These are phyloP conservation scores for Fragosphaeria purpurea DNA, from an alignment of 2,329 filamentous ascomycete species.

Conservation along the genomic window DNA sequence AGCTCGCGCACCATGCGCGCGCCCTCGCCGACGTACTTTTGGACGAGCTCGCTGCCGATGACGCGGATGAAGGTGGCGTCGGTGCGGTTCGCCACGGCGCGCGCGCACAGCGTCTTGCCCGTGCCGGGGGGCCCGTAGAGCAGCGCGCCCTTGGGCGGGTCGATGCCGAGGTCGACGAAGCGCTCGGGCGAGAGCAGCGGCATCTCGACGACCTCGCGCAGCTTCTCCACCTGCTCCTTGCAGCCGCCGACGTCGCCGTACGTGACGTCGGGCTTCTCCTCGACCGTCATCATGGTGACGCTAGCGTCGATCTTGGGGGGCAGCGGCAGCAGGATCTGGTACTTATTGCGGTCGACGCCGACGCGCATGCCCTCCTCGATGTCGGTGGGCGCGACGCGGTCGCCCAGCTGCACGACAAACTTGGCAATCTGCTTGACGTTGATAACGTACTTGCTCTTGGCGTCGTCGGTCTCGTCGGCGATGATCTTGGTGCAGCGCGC, in stretches of 20 bases:
- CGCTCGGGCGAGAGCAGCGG: constrained; percentile 90
- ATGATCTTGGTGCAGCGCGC: constrained; percentile 99
- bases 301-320: constrained; percentile 98
- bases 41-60: constrained; percentile 93
- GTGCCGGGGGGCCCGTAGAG: constrained; percentile 96
- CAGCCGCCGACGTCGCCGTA: constrained; percentile 98
- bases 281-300: constrained; percentile 99
- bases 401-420: constrained; percentile 95
- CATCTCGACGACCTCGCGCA: constrained; percentile 98
- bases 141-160: constrained; percentile 92
- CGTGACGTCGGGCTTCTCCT: constrained; percentile 98
- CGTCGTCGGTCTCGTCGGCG: constrained; percentile 84
- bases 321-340: constrained; percentile 92
- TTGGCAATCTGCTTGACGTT: constrained; percentile 99
- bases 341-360: constrained; percentile 96
- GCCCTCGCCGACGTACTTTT: constrained; percentile 98
- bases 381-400: constrained; percentile 94
- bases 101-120: constrained; percentile 96
- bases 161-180: constrained; percentile 97
- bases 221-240: constrained; percentile 99
- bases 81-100: constrained; percentile 94
- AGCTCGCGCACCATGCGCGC: constrained; percentile 97
- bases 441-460: constrained; percentile 99
- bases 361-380: constrained; percentile 99
- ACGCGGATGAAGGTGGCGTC: constrained; percentile 98